Evolutionary conservation across 345 rosid genomes (phyloP).

Genomic region (Bruguiera gymnorhiza): DNA sequence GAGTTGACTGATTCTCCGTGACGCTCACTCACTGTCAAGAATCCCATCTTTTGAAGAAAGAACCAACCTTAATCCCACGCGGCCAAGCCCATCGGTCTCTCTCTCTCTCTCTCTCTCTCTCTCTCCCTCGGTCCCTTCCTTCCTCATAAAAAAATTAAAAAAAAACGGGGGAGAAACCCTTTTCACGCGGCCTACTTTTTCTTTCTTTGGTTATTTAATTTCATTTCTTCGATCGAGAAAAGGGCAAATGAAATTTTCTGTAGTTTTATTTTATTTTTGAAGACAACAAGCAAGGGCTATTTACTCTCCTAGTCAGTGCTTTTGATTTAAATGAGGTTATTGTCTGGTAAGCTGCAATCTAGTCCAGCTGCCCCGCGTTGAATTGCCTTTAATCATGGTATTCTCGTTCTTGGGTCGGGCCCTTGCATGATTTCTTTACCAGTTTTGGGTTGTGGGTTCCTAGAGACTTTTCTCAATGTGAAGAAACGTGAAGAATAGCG

Average conservation of each 20-base stretch:
- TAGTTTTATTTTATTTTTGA: neutral
- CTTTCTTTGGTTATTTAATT: neutral
- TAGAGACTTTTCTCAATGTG: neutral
- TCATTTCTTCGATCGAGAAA: neutral
- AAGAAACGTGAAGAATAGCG: neutral
- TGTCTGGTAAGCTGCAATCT: constrained; percentile 55
- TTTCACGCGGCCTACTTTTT: neutral
- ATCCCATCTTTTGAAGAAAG: neutral
- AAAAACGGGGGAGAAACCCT: neutral
- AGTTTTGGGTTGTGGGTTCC: constrained; percentile 10
- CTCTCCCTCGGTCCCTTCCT: too few species aligned
- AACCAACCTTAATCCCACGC: neutral
- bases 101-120: too few species aligned
- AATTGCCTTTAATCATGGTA: constrained; percentile 41
- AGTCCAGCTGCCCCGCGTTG: constrained; percentile 58
- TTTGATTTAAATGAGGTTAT: constrained; percentile 15
- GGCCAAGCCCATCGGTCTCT: neutral
- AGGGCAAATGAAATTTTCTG: neutral
- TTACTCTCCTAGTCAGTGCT: neutral
- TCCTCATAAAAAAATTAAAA: too few species aligned
- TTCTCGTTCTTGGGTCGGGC: constrained; percentile 34
- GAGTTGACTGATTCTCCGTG: neutral
- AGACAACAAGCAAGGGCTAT: neutral
- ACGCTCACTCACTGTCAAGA: neutral
- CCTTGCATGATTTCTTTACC: constrained; percentile 3